These are phyloP conservation scores for Monilinia polystroma DNA, from an alignment of 2,329 filamentous ascomycete genomes.

Conservation along the genomic window DNA sequence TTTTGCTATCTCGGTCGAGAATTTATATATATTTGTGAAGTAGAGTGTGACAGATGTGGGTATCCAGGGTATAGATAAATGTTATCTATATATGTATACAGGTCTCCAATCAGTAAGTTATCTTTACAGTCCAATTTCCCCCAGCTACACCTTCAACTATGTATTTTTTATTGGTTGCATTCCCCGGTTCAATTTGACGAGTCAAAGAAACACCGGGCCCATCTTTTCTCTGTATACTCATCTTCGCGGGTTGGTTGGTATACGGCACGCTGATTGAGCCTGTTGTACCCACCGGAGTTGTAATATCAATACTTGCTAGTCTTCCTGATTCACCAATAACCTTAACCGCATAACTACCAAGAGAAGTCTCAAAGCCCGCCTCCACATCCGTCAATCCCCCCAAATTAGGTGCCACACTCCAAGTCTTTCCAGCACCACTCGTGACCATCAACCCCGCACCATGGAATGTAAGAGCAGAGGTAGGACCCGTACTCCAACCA, in stretches of 20 bases:
- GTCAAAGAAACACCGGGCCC: background rate
- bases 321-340: background rate
- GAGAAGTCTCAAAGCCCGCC: conserved; percentile 44
- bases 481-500: conserved; percentile 51
- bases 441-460: conserved; percentile 46
- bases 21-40: background rate
- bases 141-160: background rate
- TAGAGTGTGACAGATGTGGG: background rate
- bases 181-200: background rate
- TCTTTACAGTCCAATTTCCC: conserved; percentile 8
- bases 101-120: background rate
- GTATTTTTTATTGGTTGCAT: background rate
- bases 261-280: conserved; percentile 8
- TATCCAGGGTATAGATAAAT: background rate
- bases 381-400: conserved; percentile 44
- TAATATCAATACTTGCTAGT: background rate
- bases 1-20: background rate
- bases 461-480: conserved; percentile 47
- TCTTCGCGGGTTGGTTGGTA: background rate
- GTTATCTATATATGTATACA: background rate
- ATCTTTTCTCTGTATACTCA: background rate
- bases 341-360: conserved; percentile 43
- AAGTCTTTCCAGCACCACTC: conserved; percentile 41
- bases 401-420: conserved; percentile 44
- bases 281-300: background rate